Evolutionary conservation across 202 grass and related monocot species (phyloP), one percentile per base, ranked within the genome.

Genomic region (Panicum virgatum): DNA sequence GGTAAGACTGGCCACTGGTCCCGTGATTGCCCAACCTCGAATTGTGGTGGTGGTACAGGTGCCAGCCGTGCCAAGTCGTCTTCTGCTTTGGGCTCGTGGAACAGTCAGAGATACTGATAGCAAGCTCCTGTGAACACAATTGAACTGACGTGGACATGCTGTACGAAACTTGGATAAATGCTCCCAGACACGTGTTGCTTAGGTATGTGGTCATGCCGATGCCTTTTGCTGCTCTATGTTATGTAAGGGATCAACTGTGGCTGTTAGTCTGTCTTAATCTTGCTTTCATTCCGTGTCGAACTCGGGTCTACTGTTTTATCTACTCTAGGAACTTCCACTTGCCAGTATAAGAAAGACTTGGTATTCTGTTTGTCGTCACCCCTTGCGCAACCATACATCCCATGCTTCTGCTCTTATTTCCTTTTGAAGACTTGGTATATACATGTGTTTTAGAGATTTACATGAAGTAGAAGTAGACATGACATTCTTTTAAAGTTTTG

Each of bases 1-100:
- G 90, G 92, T 58, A 85, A 89, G 75, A 14, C 84, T 77, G 88
- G 88, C 74, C 92, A 91, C 84, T 88, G 90, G 92, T 94, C 92
- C 85, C 95, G 80, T 40, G 86, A 98, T 23, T 95, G 92, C 84
- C 90, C 88, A 82, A 59, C 70, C n/a, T 48, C 80, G 58, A 84
- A 76, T 34, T 71, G 51, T 84, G 75, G 73, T 69, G 51, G 69
- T 70, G 84, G 80, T 79, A 27, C 75, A 44, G 65, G 75, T 2
- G 36, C 70, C 48, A 81, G 80, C 62, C 26, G 37, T 40, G 73
- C 54, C 51, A 86, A 88, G 67, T 85, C 79, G n/a, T 88, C 62
- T 20, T 70, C 82, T 63, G 25, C 85, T 85, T 85, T 81, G 81
- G 40, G 82, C 61, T 75, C 85, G 53, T 78, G 78, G 82, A 88